A percentile compares a stretch with the other conserved stretches of the same genome.
Conservation (phyloP, 2,329 filamentous ascomycete genomes). For the Dothistroma pini region DNA sequence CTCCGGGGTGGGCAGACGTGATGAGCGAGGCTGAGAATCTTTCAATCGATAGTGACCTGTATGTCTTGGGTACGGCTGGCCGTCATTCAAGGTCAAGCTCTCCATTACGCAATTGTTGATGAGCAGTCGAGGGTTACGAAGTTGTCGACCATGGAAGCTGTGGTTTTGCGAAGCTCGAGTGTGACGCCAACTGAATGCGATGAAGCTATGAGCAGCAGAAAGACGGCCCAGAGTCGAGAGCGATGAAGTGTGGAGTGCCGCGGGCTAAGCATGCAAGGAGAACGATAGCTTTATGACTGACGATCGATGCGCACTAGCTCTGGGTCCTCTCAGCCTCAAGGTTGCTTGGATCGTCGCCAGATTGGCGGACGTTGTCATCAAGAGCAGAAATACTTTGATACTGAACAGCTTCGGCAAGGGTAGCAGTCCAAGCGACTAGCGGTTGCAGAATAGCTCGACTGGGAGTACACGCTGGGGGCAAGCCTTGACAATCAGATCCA, state of each 20-base stretch:
- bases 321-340: constrained; percentile 16
- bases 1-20: constrained; percentile 32
- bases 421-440: constrained; percentile 13
- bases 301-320: constrained; percentile 13
- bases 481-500: constrained; percentile 14
- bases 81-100: constrained; percentile 21
- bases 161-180: not conserved
- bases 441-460: constrained; percentile 19
- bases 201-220: not conserved
- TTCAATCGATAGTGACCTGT: constrained; percentile 12
- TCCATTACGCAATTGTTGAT: constrained; percentile 14
- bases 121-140: not conserved
- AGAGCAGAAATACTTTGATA: constrained; percentile 2
- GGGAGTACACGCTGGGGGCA: constrained; percentile 21
- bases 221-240: constrained; percentile 10
- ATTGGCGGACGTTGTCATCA: constrained; percentile 9
- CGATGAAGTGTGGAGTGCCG: constrained; percentile 10
- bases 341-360: constrained; percentile 19
- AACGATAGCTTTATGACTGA: constrained; percentile 16
- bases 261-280: constrained; percentile 16
- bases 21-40: constrained; percentile 26
- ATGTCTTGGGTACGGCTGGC: constrained; percentile 14
- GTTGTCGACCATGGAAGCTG: not conserved
- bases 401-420: constrained; percentile 13
- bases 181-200: not conserved